A percentile compares a stretch with the other conserved stretches of the same genome.
phyloP scores from a whole-genome alignment of 129 eudicot genomes.

The Arctium minus region DNA sequence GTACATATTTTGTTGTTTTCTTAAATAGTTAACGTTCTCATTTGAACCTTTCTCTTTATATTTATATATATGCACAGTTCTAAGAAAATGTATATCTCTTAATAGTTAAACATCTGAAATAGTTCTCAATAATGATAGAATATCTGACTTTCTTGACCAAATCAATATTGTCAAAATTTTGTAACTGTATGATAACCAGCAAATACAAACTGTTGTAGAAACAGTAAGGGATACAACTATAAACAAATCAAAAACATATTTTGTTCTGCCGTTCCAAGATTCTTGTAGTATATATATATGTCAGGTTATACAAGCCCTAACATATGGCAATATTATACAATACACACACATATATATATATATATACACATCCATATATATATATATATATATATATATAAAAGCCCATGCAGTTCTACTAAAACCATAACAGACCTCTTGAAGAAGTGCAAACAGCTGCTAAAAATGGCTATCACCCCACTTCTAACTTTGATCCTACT shows the following conservation, averaged over 20 bases:
- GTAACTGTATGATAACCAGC: background rate
- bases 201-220: too few species aligned
- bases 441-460: background rate
- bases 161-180: background rate
- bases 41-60: too few species aligned
- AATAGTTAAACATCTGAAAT: background rate
- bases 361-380: too few species aligned
- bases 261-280: background rate
- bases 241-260: background rate
- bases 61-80: too few species aligned
- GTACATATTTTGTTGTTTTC: too few species aligned
- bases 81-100: background rate
- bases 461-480: conserved; percentile 1
- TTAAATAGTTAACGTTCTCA: too few species aligned
- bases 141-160: background rate
- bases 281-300: background rate
- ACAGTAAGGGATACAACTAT: background rate
- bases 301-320: background rate
- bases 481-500: conserved; percentile 18
- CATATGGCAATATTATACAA: background rate
- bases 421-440: background rate
- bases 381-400: background rate
- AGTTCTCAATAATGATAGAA: background rate
- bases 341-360: background rate
- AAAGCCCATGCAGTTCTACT: background rate